Conservation (phyloP, 208 protist species). For the Acanthamoeba culbertsoni region DNA sequence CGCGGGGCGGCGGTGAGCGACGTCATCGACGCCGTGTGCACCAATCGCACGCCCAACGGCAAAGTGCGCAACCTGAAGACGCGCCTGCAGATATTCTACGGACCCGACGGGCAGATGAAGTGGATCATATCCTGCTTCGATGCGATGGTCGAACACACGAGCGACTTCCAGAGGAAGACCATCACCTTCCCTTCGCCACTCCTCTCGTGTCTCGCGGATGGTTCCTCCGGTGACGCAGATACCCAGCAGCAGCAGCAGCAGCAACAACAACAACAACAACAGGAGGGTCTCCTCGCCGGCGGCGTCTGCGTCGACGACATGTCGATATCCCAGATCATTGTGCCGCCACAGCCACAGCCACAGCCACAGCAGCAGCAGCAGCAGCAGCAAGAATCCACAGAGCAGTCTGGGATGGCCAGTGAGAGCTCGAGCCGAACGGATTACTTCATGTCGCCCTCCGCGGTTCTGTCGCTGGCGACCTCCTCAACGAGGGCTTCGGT, state of each 20-base stretch:
- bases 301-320: too few species aligned
- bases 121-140: slow-evolving; percentile 1
- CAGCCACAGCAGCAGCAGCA: too few species aligned
- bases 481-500: not conserved
- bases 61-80: not conserved
- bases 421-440: too few species aligned
- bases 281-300: not conserved
- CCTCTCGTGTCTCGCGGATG: not conserved
- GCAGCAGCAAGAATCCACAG: too few species aligned
- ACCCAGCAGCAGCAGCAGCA: not conserved
- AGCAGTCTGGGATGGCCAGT: too few species aligned
- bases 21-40: not conserved
- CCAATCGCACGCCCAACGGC: not conserved
- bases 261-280: not conserved
- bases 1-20: not conserved
- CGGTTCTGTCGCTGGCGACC: too few species aligned
- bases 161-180: not conserved
- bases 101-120: slow-evolving; percentile 20
- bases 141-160: slow-evolving; percentile 13
- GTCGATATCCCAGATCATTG: too few species aligned
- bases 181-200: slow-evolving; percentile 46
- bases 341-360: too few species aligned
- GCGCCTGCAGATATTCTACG: slow-evolving; percentile 11
- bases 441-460: too few species aligned
- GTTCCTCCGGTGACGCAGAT: too few species aligned